phyloP scores from a whole-genome alignment of 345 rosid species.

The Populus davidiana region DNA sequence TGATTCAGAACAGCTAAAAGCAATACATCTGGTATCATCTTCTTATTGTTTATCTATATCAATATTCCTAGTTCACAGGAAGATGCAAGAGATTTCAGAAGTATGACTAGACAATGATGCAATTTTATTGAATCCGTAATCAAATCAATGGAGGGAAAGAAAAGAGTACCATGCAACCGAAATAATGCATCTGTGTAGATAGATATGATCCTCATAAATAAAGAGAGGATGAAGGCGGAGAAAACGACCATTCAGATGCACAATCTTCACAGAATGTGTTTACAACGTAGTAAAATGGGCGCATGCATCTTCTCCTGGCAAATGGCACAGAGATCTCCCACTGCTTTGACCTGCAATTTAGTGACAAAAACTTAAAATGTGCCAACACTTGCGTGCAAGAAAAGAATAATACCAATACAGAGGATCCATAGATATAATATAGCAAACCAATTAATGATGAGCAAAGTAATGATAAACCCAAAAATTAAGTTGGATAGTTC shows the following conservation, averaged over 20 bases:
- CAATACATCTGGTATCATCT: not conserved
- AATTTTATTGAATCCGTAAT: not conserved
- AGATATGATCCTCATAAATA: not conserved
- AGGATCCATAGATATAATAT: not conserved
- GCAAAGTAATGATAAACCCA: no score
- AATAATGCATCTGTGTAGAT: not conserved
- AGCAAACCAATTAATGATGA: not conserved
- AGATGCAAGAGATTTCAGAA: not conserved
- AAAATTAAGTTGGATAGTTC: no score
- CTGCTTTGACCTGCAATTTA: slow-evolving; percentile 42
- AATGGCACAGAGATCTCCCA: slow-evolving; percentile 65
- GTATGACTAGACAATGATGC: not conserved
- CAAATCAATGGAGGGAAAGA: not conserved
- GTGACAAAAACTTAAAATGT: not conserved
- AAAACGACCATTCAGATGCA: slow-evolving; percentile 57
- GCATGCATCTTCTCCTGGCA: slow-evolving; percentile 71
- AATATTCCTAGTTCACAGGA: not conserved
- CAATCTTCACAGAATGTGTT: slow-evolving; percentile 73
- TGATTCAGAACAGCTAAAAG: not conserved
- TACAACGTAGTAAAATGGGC: slow-evolving; percentile 51
- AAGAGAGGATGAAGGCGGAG: not conserved
- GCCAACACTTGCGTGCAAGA: not conserved
- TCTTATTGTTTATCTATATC: not conserved
- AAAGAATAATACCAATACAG: not conserved
- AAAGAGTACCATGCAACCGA: not conserved